Conservation (phyloP, 352 stramenopile species). For the Pythium aquatile region DNA sequence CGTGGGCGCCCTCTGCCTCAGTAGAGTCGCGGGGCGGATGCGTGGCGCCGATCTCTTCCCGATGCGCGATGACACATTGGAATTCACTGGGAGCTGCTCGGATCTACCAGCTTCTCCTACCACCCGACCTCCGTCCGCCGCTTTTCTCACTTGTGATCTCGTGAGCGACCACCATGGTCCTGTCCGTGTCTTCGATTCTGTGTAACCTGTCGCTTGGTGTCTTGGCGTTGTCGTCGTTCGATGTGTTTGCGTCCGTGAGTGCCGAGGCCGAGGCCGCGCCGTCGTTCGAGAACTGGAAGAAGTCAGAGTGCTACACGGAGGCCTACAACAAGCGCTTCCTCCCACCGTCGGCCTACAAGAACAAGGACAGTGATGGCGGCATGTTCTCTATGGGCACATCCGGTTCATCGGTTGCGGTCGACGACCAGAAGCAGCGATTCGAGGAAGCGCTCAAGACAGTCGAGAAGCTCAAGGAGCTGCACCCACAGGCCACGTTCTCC, state of each 20-base stretch:
- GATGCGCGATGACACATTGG: neutral
- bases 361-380: conserved; percentile 10
- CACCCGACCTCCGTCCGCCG: neutral
- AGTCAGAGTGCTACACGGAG: conserved; percentile 25
- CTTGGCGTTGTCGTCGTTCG: conserved; percentile 13
- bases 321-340: conserved; percentile 31
- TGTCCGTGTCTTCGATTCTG: conserved; percentile 2
- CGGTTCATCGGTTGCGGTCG: conserved; percentile 1
- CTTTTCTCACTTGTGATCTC: neutral
- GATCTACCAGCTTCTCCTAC: neutral
- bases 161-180: conserved; percentile 6
- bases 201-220: conserved; percentile 6
- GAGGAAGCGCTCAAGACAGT: conserved; percentile 39
- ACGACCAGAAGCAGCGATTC: conserved; percentile 53
- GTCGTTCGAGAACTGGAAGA: conserved; percentile 23
- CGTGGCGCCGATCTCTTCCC: neutral
- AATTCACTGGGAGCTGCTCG: neutral
- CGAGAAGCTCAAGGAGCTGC: conserved; percentile 39
- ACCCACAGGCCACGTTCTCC: conserved; percentile 57
- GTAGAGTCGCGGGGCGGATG: neutral
- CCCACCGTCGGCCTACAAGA: conserved; percentile 20
- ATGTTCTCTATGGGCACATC: conserved; percentile 32
- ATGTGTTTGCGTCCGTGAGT: conserved; percentile 11
- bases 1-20: neutral
- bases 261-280: conserved; percentile 11